Percentiles rank a stretch among this genome's conserved stretches.
Conservation (phyloP, 345 rosid genomes). For the Limnanthes douglasii region DNA sequence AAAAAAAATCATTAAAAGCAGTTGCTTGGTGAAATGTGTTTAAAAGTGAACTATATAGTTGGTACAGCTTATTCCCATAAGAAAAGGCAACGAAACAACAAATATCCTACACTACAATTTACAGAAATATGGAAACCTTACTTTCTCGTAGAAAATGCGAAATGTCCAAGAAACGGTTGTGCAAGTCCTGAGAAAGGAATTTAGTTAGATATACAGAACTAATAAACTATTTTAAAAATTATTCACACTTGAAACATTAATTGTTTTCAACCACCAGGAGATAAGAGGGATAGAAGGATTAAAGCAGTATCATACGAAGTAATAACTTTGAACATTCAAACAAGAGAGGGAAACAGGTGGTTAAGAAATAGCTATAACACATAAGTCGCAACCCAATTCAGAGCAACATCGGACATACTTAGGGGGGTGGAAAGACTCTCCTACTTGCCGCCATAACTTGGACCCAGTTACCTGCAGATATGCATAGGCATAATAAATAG, state of each 20-base stretch:
- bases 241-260: too few species aligned
- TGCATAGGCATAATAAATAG: constrained; percentile 6
- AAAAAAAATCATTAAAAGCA: not conserved
- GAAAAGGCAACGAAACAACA: constrained; percentile 1
- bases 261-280: too few species aligned
- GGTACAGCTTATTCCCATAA: constrained; percentile 5
- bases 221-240: constrained; percentile 6
- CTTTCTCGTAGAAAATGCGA: constrained; percentile 90
- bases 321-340: too few species aligned
- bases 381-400: too few species aligned
- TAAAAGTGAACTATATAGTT: not conserved
- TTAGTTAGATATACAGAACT: constrained; percentile 1
- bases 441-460: constrained; percentile 81
- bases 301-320: too few species aligned
- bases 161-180: constrained; percentile 89
- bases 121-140: constrained; percentile 11
- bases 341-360: too few species aligned
- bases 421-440: constrained; percentile 87
- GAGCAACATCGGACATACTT: constrained; percentile 34
- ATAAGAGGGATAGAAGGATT: too few species aligned
- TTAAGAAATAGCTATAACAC: too few species aligned
- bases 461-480: constrained; percentile 56
- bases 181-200: constrained; percentile 53
- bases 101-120: not conserved
- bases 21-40: constrained; percentile 2